phyloP scores from a whole-genome alignment of 495 filamentous ascomycete genomes.

The Aspergillus diversus region DNA sequence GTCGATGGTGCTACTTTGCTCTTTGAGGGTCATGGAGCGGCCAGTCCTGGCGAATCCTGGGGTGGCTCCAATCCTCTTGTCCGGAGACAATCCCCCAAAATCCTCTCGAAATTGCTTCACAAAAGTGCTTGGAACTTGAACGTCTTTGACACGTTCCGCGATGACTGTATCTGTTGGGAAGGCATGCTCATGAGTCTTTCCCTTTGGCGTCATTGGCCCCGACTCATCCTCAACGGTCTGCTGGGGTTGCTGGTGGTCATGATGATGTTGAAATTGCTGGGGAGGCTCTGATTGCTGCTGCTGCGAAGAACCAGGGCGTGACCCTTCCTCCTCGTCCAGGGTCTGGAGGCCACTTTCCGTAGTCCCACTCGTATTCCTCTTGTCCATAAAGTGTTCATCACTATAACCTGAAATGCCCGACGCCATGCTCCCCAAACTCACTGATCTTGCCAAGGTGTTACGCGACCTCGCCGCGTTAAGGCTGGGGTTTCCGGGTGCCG shows the following conservation, averaged over 20 bases:
- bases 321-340: slow-evolving; percentile 63
- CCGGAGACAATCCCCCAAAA: slow-evolving; percentile 56
- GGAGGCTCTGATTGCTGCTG: slow-evolving; percentile 6
- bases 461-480: slow-evolving; percentile 43
- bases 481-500: slow-evolving; percentile 63
- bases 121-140: slow-evolving; percentile 87
- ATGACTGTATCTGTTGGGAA: slow-evolving; percentile 87
- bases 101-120: slow-evolving; percentile 78
- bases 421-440: slow-evolving; percentile 93
- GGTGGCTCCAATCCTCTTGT: slow-evolving; percentile 54
- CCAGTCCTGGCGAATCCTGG: slow-evolving; percentile 64
- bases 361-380: slow-evolving; percentile 38
- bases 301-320: slow-evolving; percentile 33
- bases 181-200: slow-evolving; percentile 45
- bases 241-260: slow-evolving; percentile 40
- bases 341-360: slow-evolving; percentile 60
- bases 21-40: slow-evolving; percentile 89
- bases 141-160: slow-evolving; percentile 81
- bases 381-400: slow-evolving; percentile 57
- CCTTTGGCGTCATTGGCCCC: slow-evolving; percentile 52
- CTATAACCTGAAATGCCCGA: slow-evolving; percentile 81
- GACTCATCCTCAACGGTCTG: slow-evolving; percentile 36
- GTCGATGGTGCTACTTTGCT: slow-evolving; percentile 96
- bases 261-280: slow-evolving; percentile 3
- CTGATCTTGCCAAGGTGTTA: slow-evolving; percentile 70